phyloP scores from a whole-genome alignment of 805 yeast species.

The Ogataea methylovora region DNA sequence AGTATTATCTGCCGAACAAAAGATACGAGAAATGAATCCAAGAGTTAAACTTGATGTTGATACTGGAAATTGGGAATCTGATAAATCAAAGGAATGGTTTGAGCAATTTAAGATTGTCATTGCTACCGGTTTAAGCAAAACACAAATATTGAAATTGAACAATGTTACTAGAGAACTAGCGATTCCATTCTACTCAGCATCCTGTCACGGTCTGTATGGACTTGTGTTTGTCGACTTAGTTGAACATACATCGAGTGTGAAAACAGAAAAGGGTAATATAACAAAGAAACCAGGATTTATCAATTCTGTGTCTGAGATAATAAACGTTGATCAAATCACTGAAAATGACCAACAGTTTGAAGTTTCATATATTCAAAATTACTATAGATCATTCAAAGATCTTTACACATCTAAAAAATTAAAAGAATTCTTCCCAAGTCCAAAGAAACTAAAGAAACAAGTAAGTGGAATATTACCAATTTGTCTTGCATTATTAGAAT shows the following conservation, averaged over 20 bases:
- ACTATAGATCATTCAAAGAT: conserved; percentile 29
- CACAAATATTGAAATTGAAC: conserved; percentile 43
- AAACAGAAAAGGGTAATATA: conserved; percentile 39
- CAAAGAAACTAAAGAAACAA: conserved; percentile 36
- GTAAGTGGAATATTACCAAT: conserved; percentile 53
- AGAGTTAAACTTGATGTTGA: conserved; percentile 55
- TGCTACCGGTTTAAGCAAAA: conserved; percentile 54
- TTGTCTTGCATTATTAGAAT: conserved; percentile 50
- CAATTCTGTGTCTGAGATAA: conserved; percentile 33
- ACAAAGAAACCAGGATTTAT: conserved; percentile 46
- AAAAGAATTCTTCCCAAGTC: conserved; percentile 14
- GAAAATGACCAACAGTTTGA: conserved; percentile 31
- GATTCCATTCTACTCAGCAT: conserved; percentile 63
- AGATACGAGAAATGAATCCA: conserved; percentile 70
- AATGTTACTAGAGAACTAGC: conserved; percentile 42
- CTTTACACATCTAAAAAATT: conserved; percentile 29
- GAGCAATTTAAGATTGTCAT: conserved; percentile 60
- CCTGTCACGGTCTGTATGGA: conserved; percentile 76
- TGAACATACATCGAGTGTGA: conserved; percentile 47
- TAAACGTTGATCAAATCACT: conserved; percentile 28
- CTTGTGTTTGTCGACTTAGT: conserved; percentile 75
- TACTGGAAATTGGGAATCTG: conserved; percentile 20
- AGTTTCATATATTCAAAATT: conserved; percentile 28
- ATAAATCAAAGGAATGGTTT: conserved; percentile 31
- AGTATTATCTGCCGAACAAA: conserved; percentile 43